Evolutionary conservation across 2,329 filamentous ascomycete genomes (phyloP).

Genomic region (Diaporthe ampelina): DNA sequence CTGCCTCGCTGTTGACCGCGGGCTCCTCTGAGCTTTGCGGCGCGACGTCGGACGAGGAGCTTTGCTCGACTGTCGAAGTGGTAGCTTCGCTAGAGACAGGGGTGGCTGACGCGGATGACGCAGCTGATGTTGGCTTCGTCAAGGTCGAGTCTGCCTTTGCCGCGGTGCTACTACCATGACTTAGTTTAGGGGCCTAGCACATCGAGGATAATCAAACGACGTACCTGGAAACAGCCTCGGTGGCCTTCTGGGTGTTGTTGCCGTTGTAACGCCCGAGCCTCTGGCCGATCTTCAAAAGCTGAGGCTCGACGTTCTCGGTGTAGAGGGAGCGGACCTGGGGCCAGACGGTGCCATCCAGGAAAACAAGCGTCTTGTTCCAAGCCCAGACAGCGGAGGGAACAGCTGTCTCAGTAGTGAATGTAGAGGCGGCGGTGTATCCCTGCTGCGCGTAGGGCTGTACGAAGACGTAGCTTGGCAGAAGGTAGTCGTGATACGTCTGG

Average conservation of each 20-base stretch:
- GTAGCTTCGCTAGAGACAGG: constrained; percentile 43
- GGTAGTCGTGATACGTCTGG: constrained; percentile 78
- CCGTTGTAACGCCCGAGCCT: constrained; percentile 83
- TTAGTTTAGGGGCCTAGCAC: neutral
- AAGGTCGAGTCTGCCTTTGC: constrained; percentile 54
- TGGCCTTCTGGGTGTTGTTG: constrained; percentile 50
- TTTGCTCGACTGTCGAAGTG: constrained; percentile 42
- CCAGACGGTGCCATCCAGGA: constrained; percentile 84
- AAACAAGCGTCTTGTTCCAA: constrained; percentile 77
- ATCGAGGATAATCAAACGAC: neutral
- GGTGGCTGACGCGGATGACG: constrained; percentile 44
- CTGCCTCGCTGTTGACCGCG: constrained; percentile 42
- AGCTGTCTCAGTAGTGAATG: constrained; percentile 77
- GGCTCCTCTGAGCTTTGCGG: constrained; percentile 45
- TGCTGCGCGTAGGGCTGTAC: constrained; percentile 80
- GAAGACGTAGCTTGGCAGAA: constrained; percentile 83
- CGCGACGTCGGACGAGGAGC: constrained; percentile 39
- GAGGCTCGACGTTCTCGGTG: constrained; percentile 93
- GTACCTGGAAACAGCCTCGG: constrained; percentile 50
- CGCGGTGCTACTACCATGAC: constrained; percentile 43
- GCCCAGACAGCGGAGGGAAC: constrained; percentile 80
- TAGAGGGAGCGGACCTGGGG: constrained; percentile 86
- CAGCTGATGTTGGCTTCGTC: constrained; percentile 50
- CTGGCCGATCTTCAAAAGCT: constrained; percentile 92
- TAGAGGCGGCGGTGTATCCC: constrained; percentile 75